phyloP scores from a whole-genome alignment of 345 rosid genomes.

The Salix koriyanagi region DNA sequence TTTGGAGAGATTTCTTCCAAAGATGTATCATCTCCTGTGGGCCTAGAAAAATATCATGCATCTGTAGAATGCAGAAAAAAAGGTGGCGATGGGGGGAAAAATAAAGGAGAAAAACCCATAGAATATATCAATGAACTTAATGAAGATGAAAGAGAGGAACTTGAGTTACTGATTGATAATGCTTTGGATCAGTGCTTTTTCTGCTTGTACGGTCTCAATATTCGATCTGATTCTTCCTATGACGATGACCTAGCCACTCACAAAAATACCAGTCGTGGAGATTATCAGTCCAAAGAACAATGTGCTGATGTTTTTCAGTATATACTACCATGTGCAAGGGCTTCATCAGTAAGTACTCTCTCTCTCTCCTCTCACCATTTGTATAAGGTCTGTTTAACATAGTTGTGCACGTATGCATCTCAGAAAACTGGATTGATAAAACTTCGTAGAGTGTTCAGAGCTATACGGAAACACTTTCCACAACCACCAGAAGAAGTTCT shows the following conservation, averaged over 20 bases:
- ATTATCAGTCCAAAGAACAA: slow-evolving; percentile 94
- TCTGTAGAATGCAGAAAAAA: slow-evolving; percentile 24
- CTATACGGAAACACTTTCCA: slow-evolving; percentile 87
- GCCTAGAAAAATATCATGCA: slow-evolving; percentile 21
- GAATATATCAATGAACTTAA: slow-evolving; percentile 45
- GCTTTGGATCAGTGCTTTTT: slow-evolving; percentile 95
- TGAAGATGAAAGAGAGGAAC: slow-evolving; percentile 83
- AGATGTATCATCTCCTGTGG: slow-evolving; percentile 15
- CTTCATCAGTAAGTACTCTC: slow-evolving; percentile 73
- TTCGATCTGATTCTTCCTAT: slow-evolving; percentile 78
- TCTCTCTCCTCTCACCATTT: slow-evolving; percentile 5
- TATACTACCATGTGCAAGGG: slow-evolving; percentile 83
- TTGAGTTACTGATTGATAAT: slow-evolving; percentile 74
- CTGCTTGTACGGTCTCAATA: slow-evolving; percentile 94
- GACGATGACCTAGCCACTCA: slow-evolving; percentile 88
- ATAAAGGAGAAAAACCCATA: slow-evolving; percentile 30
- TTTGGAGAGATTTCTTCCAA: slow-evolving; percentile 29
- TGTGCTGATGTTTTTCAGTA: slow-evolving; percentile 98
- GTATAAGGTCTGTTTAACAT: slow-evolving; percentile 16
- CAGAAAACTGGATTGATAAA: slow-evolving; percentile 93
- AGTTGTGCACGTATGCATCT: slow-evolving; percentile 15
- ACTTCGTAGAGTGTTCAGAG: slow-evolving; percentile 92
- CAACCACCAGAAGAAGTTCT: slow-evolving; percentile 89
- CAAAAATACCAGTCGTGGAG: slow-evolving; percentile 88
- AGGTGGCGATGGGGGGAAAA: slow-evolving; percentile 27